Evolutionary conservation across 192 early-diverging fungal genomes (phyloP), one percentile per base, ranked within the genome.

Genomic region (Rhizophagus prolifer): DNA sequence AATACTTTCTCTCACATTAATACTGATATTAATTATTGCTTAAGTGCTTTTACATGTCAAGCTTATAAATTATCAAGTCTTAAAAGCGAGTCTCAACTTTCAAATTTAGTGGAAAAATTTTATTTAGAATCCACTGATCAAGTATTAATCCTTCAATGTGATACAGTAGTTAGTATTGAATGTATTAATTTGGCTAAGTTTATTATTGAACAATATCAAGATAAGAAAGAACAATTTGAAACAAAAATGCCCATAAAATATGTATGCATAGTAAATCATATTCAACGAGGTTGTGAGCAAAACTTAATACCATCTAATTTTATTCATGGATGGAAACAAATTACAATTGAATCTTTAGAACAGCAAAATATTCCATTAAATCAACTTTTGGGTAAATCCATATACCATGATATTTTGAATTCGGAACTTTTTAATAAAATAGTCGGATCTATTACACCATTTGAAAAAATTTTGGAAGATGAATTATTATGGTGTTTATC

Each of bases 1-100:
- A 67, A 63, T 46, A 76, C 74, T 4, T 62, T 76, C 31, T 76
- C 74, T 36, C 44, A 68, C 16, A 62, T 76, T 9, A 76, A 68
- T 10, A 62, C 65, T 6, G 64, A 76, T 44, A 9, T 76, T 13
- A 68, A 62, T 21, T 28, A 16, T 69, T 70, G 65, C 7, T 21
- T 76, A 38, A 8, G 10, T 13, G 23, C 31, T 9, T 9, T 50
- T 12, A 14, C 68, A 1, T 69, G 65, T 54, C 65, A 70, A 25
- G 36, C 68, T 1, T 13, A 70, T 9, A 76, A 76, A 58, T 36
- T 76, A 23, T 63, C 44, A 44, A 30, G 7, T 16, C 68, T 76
- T 36, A 76, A 76, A 14, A 30, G 63, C 16, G 74, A 76, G 12
- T 3, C 26, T 10, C 34, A 69, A 2, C 38, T 70, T 21, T 25